A percentile compares a stretch with the other conserved stretches of the same genome.
Evolutionary conservation across 108 stramenopile species (phyloP).

Genomic region (Skeletonema grethae): DNA sequence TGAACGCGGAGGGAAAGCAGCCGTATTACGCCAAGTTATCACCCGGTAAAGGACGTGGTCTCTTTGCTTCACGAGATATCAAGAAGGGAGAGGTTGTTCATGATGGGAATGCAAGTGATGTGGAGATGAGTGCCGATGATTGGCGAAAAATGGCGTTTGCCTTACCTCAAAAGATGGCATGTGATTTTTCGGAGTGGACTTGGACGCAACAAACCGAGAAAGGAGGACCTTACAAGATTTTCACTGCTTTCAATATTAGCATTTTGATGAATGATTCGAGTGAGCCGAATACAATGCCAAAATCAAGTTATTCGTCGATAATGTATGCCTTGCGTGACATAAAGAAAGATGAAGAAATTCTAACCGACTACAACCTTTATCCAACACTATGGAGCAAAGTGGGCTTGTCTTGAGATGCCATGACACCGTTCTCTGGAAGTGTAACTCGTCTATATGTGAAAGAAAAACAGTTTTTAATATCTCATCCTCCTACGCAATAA

Average conservation of each 20-base stretch:
- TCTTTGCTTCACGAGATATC: constrained; percentile 43
- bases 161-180: constrained; percentile 28
- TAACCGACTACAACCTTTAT: background rate
- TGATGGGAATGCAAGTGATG: constrained; percentile 14
- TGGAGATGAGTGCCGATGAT: constrained; percentile 4
- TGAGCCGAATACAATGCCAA: background rate
- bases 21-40: constrained; percentile 19
- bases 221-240: constrained; percentile 18
- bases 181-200: constrained; percentile 33
- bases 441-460: too few relatives aligned
- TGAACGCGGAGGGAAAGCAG: constrained; percentile 1
- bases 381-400: background rate
- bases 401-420: background rate
- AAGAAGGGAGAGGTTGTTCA: constrained; percentile 10
- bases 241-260: constrained; percentile 22
- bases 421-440: too few relatives aligned
- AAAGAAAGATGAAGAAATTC: constrained; percentile 2
- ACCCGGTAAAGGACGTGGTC: constrained; percentile 15
- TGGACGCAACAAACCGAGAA: constrained; percentile 18
- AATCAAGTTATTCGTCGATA: background rate
- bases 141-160: constrained; percentile 22
- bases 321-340: background rate
- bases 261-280: constrained; percentile 8
- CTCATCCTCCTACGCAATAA: constrained; percentile 15
- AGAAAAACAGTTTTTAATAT: background rate